Evolutionary conservation across 352 stramenopile genomes (phyloP), one percentile per base, ranked within the genome.

Genomic region (Saprolegnia diclina): DNA sequence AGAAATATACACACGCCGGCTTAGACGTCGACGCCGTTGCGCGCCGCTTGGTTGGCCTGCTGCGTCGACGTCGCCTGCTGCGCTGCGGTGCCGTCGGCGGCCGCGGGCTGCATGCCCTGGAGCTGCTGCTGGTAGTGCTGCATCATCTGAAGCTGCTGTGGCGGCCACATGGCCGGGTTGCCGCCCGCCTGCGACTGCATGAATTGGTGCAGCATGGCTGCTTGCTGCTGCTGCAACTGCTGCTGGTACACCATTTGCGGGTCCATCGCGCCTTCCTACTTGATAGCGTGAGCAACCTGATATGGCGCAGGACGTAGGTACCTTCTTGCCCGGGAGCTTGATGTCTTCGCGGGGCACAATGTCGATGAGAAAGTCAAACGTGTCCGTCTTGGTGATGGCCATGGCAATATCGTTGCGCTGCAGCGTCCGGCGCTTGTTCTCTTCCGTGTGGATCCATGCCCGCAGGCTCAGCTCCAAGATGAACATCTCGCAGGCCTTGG

Each of bases 401-500:
- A 89, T 92, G 19, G 83, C 86, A 62, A 97, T 95, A 71, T 97
- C 90, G 67, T 84, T 94, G 63, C 87, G 84, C 77, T 97, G 90
- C 50, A 98, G 77, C 66, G 89, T 97, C 48, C 91, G 80, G n/a
- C 92, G 83, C 77, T 97, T 97, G 79, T 92, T 95, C 73, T 96
- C 87, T 72, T 96, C 90, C 35, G 90, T 96, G 78, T 96, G 83
- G 76, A 89, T 91, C 85, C 87, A 96, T 40, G 89, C 83, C 37
- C 88, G 85, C 64, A 96, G 72, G 66, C 83, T 95, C 50, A 98
- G 75, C 76, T 97, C 91, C 6, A 93, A 74, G 56, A 97, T 96
- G 71, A 98, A 98, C 77, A 98, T 95, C 72, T 97, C 92, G 71
- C 90, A 97, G n/a, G 92, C 92, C 77, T 97, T 98, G 67, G 92